A percentile compares a stretch with the other conserved stretches of the same genome.
Evolutionary conservation across 2,329 filamentous ascomycete genomes (phyloP).

Genomic region (Trichophyton benhamiae): DNA sequence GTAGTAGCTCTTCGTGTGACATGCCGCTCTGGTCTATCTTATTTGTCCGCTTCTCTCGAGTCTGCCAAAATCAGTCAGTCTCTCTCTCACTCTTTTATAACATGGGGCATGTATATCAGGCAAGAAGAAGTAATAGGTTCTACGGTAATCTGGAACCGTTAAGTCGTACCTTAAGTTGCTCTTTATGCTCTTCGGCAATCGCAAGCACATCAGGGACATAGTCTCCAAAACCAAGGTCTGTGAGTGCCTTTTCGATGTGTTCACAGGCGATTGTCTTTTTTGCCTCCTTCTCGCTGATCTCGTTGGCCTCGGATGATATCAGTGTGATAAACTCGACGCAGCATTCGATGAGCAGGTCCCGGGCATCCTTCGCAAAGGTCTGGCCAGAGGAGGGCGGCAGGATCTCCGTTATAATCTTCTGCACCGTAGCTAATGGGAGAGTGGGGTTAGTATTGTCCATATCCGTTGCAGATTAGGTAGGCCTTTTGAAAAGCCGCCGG

Average conservation of each 20-base stretch:
- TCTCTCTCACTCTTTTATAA: no score
- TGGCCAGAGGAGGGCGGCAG: constrained; percentile 64
- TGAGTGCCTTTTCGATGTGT: constrained; percentile 88
- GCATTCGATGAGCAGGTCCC: constrained; percentile 92
- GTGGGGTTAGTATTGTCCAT: background rate
- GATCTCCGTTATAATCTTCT: constrained; percentile 88
- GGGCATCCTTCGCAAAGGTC: constrained; percentile 86
- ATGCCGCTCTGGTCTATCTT: constrained; percentile 93
- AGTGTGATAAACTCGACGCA: constrained; percentile 98
- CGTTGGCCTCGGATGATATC: constrained; percentile 96
- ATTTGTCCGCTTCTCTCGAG: constrained; percentile 89
- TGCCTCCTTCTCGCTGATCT: constrained; percentile 95
- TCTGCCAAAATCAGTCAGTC: constrained; percentile 39
- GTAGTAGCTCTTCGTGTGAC: constrained; percentile 76
- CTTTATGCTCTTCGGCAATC: constrained; percentile 83
- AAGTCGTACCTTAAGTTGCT: constrained; percentile 68
- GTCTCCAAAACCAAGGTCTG: constrained; percentile 82
- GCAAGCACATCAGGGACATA: constrained; percentile 81
- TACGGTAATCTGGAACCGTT: no score
- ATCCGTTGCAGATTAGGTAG: background rate
- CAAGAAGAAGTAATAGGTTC: no score
- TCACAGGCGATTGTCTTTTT: constrained; percentile 99
- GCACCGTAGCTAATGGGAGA: constrained; percentile 47
- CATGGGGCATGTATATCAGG: background rate
- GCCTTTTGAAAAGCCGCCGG: background rate